A percentile compares a stretch with the other conserved stretches of the same genome.
Conservation (phyloP, 2,329 filamentous ascomycete species). For the Phialophora chinensis region DNA sequence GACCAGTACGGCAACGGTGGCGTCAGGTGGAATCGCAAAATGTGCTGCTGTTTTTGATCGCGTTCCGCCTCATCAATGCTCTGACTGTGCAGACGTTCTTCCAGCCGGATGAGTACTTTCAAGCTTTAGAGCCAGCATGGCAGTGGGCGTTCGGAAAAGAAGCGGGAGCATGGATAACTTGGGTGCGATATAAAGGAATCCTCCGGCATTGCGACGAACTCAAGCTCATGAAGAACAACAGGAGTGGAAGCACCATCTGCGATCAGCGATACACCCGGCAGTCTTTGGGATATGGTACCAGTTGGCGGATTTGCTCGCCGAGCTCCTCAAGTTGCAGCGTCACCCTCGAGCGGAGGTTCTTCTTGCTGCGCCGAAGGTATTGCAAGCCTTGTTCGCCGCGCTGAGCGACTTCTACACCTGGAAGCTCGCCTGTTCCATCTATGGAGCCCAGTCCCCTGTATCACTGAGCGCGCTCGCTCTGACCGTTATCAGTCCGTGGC, state of each 20-base stretch:
- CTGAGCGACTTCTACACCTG: constrained; percentile 85
- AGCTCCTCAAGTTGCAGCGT: constrained; percentile 60
- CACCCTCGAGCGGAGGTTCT: constrained; percentile 69
- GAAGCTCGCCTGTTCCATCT: constrained; percentile 76
- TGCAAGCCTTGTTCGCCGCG: constrained; percentile 80
- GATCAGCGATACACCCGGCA: constrained; percentile 88
- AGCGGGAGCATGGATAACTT: constrained; percentile 85
- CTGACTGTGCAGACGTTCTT: constrained; percentile 86
- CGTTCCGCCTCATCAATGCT: constrained; percentile 79
- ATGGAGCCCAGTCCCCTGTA: constrained; percentile 67
- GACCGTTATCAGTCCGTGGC: constrained; percentile 81
- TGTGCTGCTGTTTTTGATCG: constrained; percentile 57
- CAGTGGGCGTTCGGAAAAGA: constrained; percentile 76
- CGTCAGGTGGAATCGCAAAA: constrained; percentile 21
- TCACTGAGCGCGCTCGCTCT: constrained; percentile 75
- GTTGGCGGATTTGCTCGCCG: constrained; percentile 62
- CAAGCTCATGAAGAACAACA: constrained; percentile 48
- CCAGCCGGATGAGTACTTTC: constrained; percentile 97
- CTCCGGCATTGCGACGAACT: constrained; percentile 5
- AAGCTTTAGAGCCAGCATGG: constrained; percentile 95
- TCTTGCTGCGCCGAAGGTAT: constrained; percentile 72
- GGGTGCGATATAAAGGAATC: constrained; percentile 65
- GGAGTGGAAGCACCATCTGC: constrained; percentile 91
- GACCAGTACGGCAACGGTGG: constrained; percentile 4
- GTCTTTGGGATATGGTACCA: constrained; percentile 81